Evolutionary conservation across 2,329 filamentous ascomycete genomes (phyloP).

Genomic region (Penicillium sp.): DNA sequence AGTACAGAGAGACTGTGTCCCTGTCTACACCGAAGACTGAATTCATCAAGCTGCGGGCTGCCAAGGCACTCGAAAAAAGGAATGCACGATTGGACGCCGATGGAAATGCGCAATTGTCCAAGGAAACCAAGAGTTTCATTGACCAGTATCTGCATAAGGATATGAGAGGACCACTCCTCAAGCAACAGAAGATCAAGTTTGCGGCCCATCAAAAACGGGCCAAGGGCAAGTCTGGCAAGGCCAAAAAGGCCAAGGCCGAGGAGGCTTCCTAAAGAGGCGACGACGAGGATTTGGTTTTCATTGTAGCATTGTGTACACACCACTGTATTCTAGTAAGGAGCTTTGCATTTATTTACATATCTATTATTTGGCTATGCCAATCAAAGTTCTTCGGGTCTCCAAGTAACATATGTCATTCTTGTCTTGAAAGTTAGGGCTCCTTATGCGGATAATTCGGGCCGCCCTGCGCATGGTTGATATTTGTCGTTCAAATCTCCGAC

Average conservation of each 20-base stretch:
- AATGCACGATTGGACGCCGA: conserved; percentile 38
- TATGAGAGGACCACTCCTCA: too few relatives aligned
- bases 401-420: not conserved
- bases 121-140: conserved; percentile 38
- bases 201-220: not conserved
- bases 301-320: conserved; percentile 30
- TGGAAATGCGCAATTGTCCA: conserved; percentile 38
- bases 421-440: not conserved
- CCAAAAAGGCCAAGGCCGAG: conserved; percentile 13
- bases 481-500: conserved; percentile 16
- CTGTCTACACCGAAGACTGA: conserved; percentile 53
- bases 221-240: conserved; percentile 4
- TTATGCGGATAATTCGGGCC: conserved; percentile 10
- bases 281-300: conserved; percentile 1
- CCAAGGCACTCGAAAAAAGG: conserved; percentile 38
- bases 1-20: conserved; percentile 46
- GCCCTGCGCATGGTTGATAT: conserved; percentile 17
- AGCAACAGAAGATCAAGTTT: not conserved
- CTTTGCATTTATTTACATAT: conserved; percentile 14
- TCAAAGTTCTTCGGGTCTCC: not conserved
- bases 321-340: conserved; percentile 29
- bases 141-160: conserved; percentile 31
- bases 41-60: conserved; percentile 36
- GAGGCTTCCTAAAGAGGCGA: conserved; percentile 10
- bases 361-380: conserved; percentile 1